Conservation (phyloP, 192 early-diverging fungal species). For the Podila epigama region DNA sequence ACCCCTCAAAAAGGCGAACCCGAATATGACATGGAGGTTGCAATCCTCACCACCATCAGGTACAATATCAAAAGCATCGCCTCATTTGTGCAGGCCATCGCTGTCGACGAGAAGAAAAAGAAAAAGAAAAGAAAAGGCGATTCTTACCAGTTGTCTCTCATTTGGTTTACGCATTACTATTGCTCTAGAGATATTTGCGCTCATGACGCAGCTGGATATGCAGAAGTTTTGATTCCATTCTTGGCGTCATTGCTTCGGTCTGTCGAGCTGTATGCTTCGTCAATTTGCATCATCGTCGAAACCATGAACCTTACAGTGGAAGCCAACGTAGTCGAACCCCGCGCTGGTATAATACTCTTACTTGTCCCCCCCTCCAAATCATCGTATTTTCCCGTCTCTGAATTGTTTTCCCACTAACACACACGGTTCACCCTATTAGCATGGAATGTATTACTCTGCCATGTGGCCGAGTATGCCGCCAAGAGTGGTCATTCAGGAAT, state of each 20-base stretch:
- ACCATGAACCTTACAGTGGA: conserved; percentile 53
- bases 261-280: conserved; percentile 49
- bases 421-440: too few species aligned
- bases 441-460: conserved; percentile 54
- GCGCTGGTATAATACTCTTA: conserved; percentile 47
- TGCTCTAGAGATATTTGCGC: conserved; percentile 54
- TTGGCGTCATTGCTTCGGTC: conserved; percentile 56
- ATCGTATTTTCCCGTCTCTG: background rate
- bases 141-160: background rate
- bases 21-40: conserved; percentile 56
- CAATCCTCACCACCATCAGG: conserved; percentile 58
- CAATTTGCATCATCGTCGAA: conserved; percentile 56
- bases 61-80: too few species aligned
- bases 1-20: conserved; percentile 33
- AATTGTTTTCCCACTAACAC: background rate
- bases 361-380: too few species aligned
- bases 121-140: background rate
- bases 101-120: too few species aligned
- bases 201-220: conserved; percentile 48
- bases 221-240: conserved; percentile 59
- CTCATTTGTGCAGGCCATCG: too few species aligned
- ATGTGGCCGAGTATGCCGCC: conserved; percentile 53
- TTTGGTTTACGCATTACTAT: background rate
- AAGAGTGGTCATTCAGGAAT: conserved; percentile 22
- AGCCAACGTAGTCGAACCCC: conserved; percentile 52